Evolutionary conservation across 805 yeast genomes (phyloP), one percentile per base, ranked within the genome.

Genomic region (Citeromyces nyonsensis): DNA sequence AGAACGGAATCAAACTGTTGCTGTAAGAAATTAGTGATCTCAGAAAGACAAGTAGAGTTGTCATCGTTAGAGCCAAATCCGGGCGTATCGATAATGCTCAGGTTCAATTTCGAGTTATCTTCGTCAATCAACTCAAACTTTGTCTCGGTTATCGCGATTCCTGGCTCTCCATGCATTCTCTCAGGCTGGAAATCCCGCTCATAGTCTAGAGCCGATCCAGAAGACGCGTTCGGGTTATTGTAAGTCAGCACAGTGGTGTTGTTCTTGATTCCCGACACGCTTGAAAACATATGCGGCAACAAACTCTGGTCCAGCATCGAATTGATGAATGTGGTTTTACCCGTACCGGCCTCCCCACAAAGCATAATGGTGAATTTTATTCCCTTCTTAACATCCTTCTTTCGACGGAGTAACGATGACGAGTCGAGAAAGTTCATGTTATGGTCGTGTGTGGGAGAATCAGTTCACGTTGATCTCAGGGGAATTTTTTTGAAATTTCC

Each of bases 1-100:
- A 85, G 63, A 1, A 81, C 84, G 35, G 66, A 58, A 48, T 78
- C 86, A 47, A 79, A 80, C 47, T 80, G 88, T 48, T 76, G 84
- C 48, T 76, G 79, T 44, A 81, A 54, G 48, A 67, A 81, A 35
- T 64, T 61, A 33, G 70, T 68, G 33, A 80, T 69, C 47, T 80
- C 91, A 9, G 56, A 59, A 44, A 68, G 72, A 47, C 88, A 78
- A 32, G 76, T 43, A 31, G 69, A 69, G 43, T 72, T 72, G 49
- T 71, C 60, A 39, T 71, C 52, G 45, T 72, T 71, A 43, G 76
- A 69, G 41, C 76, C 72, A 57, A 62, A 66, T 18, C 82, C 73
- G 30, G 80, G 69, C 20, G 76, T 61, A 56, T 73, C 75, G 36
- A 70, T 63, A 30, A 71, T 59, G 34, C 62, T 69, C 45, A 70